phyloP scores from a whole-genome alignment of 768 basidiomycete species.

The Lactifluus piperatus region DNA sequence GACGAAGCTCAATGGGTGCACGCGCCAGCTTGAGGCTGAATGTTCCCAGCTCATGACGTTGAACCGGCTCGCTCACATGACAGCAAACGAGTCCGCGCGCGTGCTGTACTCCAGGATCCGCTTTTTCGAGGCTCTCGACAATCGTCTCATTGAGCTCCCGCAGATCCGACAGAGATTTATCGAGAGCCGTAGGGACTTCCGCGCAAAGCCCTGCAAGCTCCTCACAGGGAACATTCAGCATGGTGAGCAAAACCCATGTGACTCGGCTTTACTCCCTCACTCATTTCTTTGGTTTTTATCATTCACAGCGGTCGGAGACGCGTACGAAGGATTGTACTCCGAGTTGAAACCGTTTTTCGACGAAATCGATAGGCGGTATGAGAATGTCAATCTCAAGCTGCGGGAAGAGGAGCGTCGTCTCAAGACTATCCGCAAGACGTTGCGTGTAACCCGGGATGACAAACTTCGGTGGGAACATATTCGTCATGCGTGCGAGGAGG shows the following conservation, averaged over 20 bases:
- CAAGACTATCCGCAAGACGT: neutral
- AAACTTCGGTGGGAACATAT: constrained; percentile 12
- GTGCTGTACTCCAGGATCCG: constrained; percentile 7
- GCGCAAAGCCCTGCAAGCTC: neutral
- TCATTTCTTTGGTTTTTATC: neutral
- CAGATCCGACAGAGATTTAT: constrained; percentile 1
- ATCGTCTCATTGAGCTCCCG: neutral
- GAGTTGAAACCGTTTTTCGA: neutral
- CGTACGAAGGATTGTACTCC: neutral
- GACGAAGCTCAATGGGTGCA: neutral
- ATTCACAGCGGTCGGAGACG: neutral
- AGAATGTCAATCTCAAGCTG: constrained; percentile 3
- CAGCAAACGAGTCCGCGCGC: neutral
- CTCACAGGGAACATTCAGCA: neutral
- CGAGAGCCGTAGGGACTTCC: neutral
- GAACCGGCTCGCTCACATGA: neutral
- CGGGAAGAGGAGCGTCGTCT: neutral
- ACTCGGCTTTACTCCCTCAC: neutral
- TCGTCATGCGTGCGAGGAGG: constrained; percentile 6
- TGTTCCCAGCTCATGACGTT: neutral
- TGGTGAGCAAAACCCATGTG: neutral
- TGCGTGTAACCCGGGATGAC: constrained; percentile 9
- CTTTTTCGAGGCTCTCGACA: neutral
- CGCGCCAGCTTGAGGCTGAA: constrained; percentile 5
- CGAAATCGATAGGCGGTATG: constrained; percentile 9